Percentiles rank a stretch among this genome's conserved stretches.
phyloP scores from a whole-genome alignment of 306 rosid species.

The Vigna nakashimae region DNA sequence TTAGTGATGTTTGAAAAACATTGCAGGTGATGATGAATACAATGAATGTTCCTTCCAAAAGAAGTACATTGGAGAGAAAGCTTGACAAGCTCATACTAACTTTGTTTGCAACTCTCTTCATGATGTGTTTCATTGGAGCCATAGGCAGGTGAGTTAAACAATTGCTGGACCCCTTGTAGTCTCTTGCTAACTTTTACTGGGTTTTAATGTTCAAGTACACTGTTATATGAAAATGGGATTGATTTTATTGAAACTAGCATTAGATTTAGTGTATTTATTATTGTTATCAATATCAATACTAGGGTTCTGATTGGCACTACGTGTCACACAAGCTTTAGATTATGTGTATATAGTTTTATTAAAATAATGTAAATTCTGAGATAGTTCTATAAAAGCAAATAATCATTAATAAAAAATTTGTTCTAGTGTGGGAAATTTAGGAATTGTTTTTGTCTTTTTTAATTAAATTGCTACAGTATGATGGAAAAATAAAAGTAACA shows the following conservation, averaged over 20 bases:
- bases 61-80: conserved; percentile 97
- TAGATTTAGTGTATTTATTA: conserved; percentile 22
- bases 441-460: conserved; percentile 13
- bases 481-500: conserved; percentile 9
- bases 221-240: conserved; percentile 26
- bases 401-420: not conserved
- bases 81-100: conserved; percentile 91
- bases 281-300: not conserved
- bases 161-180: conserved; percentile 22
- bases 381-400: not conserved
- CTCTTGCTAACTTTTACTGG: conserved; percentile 22
- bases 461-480: conserved; percentile 2
- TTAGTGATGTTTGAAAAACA: conserved; percentile 41
- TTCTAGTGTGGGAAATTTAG: conserved; percentile 33
- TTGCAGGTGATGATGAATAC: conserved; percentile 98
- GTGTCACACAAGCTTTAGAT: not conserved
- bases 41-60: conserved; percentile 97
- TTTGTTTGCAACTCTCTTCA: conserved; percentile 78
- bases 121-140: conserved; percentile 88
- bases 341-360: conserved; percentile 19
- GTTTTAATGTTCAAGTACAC: conserved; percentile 27
- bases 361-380: not conserved
- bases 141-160: conserved; percentile 68
- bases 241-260: conserved; percentile 12
- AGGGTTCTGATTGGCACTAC: conserved; percentile 12